Conservation (phyloP, 768 basidiomycete genomes). For the Exidia glandulosa region DNA sequence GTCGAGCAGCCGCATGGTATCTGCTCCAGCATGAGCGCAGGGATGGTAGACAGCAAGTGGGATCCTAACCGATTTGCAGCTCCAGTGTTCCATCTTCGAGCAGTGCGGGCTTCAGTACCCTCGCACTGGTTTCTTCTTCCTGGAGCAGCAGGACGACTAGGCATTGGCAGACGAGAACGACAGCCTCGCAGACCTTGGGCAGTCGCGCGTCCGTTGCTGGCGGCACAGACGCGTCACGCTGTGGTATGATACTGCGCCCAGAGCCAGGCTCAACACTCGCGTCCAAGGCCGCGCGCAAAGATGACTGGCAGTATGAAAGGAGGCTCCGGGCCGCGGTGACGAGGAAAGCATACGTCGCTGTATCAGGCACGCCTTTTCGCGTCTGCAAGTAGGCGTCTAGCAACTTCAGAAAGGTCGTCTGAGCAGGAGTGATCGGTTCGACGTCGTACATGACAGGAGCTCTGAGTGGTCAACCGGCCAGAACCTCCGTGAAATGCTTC, state of each 20-base stretch:
- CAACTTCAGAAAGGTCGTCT: constrained; percentile 79
- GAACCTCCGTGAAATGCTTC: too few relatives aligned
- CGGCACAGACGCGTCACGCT: background rate
- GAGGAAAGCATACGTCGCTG: constrained; percentile 32
- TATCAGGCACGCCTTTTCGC: background rate
- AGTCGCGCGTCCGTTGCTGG: constrained; percentile 49
- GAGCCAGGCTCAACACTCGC: background rate
- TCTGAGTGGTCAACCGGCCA: too few relatives aligned
- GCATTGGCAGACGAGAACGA: constrained; percentile 70
- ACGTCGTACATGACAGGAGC: too few relatives aligned
- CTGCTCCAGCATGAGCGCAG: constrained; percentile 26
- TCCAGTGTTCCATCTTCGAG: constrained; percentile 38
- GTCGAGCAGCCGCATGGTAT: constrained; percentile 63
- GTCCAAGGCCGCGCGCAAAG: background rate
- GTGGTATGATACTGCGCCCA: background rate
- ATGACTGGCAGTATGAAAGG: constrained; percentile 39
- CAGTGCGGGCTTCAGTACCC: constrained; percentile 32
- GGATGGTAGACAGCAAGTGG: background rate
- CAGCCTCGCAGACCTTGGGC: constrained; percentile 61
- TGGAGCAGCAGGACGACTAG: constrained; percentile 53
- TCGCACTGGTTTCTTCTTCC: constrained; percentile 25
- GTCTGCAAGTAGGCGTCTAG: constrained; percentile 71
- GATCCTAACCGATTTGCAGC: constrained; percentile 43
- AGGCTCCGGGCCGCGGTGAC: constrained; percentile 51
- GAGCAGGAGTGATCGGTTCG: constrained; percentile 73